A percentile compares a stretch with the other conserved stretches of the same genome.
phyloP scores from a whole-genome alignment of 306 rosid genomes.

The Malus domestica region ASM211411v1 NC_041803.1:1802501-1803000 shows the following conservation, averaged over 20 bases:
- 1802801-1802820: slow-evolving; percentile 13
- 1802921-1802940: background rate
- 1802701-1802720: slow-evolving; percentile 32
- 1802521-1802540: slow-evolving; percentile 90
- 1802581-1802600: slow-evolving; percentile 36
- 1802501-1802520: slow-evolving; percentile 92
- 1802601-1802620: slow-evolving; percentile 55
- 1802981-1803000: background rate
- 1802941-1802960: background rate
- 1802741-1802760: slow-evolving; percentile 1
- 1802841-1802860: slow-evolving; percentile 12
- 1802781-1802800: slow-evolving; percentile 51
- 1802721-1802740: background rate
- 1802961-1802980: background rate
- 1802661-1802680: slow-evolving; percentile 21
- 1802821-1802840: slow-evolving; percentile 7
- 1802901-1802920: slow-evolving; percentile 64
- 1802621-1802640: slow-evolving; percentile 70
- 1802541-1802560: slow-evolving; percentile 42
- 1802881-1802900: slow-evolving; percentile 38
- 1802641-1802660: slow-evolving; percentile 39
- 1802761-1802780: slow-evolving; percentile 37
- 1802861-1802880: slow-evolving; percentile 26
- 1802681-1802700: slow-evolving; percentile 29
- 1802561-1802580: slow-evolving; percentile 32